Conservation (phyloP, 2,329 filamentous ascomycete species). For the Leptographium lundbergii region DNA sequence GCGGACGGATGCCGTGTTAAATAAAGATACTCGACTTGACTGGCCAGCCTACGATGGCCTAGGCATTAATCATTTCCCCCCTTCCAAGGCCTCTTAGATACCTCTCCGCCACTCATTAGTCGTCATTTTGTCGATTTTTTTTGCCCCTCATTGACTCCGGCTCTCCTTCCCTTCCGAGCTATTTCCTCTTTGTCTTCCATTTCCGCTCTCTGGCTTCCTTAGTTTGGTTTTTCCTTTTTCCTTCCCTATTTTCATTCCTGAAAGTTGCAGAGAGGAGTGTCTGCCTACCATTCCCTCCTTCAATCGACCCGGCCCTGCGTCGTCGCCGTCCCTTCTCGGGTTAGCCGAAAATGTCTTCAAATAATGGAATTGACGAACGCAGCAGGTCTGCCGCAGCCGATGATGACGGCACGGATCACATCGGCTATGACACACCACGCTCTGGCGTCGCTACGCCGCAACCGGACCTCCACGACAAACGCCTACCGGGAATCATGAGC, state of each 20-base stretch:
- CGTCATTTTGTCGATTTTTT: slow-evolving; percentile 7
- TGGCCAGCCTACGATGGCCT: slow-evolving; percentile 1
- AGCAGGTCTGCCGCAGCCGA: slow-evolving; percentile 45
- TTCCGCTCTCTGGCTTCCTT: neutral
- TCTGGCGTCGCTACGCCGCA: slow-evolving; percentile 88
- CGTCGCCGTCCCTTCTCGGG: neutral
- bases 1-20: neutral
- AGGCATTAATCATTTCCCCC: neutral
- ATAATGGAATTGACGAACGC: slow-evolving; percentile 39
- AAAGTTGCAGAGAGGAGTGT: neutral
- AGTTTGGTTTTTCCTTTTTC: neutral
- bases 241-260: neutral
- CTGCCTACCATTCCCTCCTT: neutral
- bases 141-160: slow-evolving; percentile 11
- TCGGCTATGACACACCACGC: slow-evolving; percentile 75
- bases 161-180: slow-evolving; percentile 10
- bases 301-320: neutral
- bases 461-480: slow-evolving; percentile 87
- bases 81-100: neutral
- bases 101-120: slow-evolving; percentile 5
- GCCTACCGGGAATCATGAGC: slow-evolving; percentile 88
- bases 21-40: neutral
- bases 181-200: slow-evolving; percentile 3
- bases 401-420: slow-evolving; percentile 62
- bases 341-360: slow-evolving; percentile 15